Conservation (phyloP, 345 rosid species). For the Raphanus raphanistrum region DNA sequence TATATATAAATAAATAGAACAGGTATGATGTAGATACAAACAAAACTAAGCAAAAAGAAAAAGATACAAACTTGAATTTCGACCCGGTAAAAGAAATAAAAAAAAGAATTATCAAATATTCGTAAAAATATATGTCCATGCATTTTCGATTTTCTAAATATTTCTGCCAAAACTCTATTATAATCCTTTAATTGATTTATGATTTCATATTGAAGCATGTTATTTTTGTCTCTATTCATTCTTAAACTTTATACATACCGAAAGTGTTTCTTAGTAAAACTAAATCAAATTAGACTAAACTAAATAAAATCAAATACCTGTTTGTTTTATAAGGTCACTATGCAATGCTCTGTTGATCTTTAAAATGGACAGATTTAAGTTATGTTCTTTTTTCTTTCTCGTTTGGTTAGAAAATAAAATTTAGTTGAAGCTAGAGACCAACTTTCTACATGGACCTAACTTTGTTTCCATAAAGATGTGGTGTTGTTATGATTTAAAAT, state of each 20-base stretch:
- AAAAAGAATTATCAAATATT: neutral
- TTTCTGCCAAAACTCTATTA: neutral
- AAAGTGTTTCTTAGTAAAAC: neutral
- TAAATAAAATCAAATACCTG: neutral
- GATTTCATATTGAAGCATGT: neutral
- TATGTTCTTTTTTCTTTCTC: neutral
- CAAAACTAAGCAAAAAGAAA: constrained; percentile 5
- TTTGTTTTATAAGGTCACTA: neutral
- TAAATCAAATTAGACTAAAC: constrained; percentile 4
- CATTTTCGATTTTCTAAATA: neutral
- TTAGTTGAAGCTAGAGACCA: constrained; percentile 16
- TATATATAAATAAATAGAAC: constrained; percentile 7
- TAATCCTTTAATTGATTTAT: neutral
- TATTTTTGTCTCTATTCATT: neutral
- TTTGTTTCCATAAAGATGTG: constrained; percentile 24
- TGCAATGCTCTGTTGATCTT: neutral
- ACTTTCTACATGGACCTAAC: constrained; percentile 33
- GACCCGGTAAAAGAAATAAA: neutral
- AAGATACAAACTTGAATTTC: neutral
- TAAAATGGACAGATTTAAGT: neutral
- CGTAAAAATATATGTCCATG: neutral
- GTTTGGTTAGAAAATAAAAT: constrained; percentile 1
- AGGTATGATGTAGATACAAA: constrained; percentile 9
- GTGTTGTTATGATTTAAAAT: neutral
- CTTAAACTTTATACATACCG: neutral